Base-by-base conservation (phyloP, 805 yeast species). In the Cyberlindnera euphorbiiphila region DNA sequence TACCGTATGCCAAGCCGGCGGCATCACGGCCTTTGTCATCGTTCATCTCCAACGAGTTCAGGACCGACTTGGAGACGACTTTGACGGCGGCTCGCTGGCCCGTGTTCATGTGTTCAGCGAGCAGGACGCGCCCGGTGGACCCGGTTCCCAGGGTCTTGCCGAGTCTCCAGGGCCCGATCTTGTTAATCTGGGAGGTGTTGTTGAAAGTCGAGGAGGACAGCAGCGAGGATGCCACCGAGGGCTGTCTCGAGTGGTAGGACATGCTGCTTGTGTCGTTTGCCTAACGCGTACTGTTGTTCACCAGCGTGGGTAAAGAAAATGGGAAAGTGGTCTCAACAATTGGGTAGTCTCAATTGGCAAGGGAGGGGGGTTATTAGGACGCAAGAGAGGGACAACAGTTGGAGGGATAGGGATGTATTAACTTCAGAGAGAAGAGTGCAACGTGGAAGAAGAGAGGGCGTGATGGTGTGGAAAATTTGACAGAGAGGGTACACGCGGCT, bases 1-100 rank as follows among this genome's bases (percentile, higher is more conserved):
- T 91, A 26, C 98, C 98, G 59, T 91, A 88, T 3, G 96, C 95
- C 41, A 85, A 71, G 1, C 87, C 86, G 12, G 70, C 65, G n/a
- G 72, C 71, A 40, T 72, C 76, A 33, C 64, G 49, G 4, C 64
- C 62, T 48, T 55, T 56, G 42, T 46, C 52, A 23, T 64, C 71
- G 14, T 21, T 29, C 25, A 29, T 39, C 21, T 57, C 60, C 23
- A 48, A 26, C n/a, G 50, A 56, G 46, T 60, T 68, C 42, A 73
- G 57, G 36, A 68, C 72, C 18, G 76, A 70, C 56, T 84, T 84
- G 21, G 88, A 81, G 1, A 84, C 88, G 28, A 85, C 87, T 57
- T 85, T 85, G 16, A 85, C 86, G 4, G 94, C 94, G 9, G 93
- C 87, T 47, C 81, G 68, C 53, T 81, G 85, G 21, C 91, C 89